Percentiles rank a stretch among this genome's conserved stretches.
Conservation (phyloP, 352 stramenopile genomes). For the Phytophthora pluvialis region DNA sequence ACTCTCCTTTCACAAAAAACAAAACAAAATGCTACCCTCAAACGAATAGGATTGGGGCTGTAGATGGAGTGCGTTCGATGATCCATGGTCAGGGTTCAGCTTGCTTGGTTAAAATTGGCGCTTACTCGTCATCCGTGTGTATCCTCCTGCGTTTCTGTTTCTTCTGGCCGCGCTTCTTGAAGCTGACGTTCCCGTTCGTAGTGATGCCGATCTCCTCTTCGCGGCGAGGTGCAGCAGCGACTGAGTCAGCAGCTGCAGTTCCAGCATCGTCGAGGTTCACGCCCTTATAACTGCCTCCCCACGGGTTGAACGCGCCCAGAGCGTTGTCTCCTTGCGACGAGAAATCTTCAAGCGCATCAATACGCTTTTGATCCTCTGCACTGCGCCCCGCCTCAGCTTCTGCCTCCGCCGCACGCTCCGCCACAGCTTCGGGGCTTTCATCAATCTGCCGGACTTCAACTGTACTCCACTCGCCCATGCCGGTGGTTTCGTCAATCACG, state of each 20-base stretch:
- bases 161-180: slow-evolving; percentile 77
- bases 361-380: slow-evolving; percentile 57
- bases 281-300: slow-evolving; percentile 85
- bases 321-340: slow-evolving; percentile 75
- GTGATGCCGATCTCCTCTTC: slow-evolving; percentile 66
- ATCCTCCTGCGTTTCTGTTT: slow-evolving; percentile 74
- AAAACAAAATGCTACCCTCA: slow-evolving; percentile 40
- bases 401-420: slow-evolving; percentile 50
- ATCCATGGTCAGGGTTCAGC: background rate
- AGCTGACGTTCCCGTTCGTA: slow-evolving; percentile 60
- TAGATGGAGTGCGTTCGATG: background rate
- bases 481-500: slow-evolving; percentile 71
- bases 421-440: slow-evolving; percentile 73
- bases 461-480: slow-evolving; percentile 85
- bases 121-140: slow-evolving; percentile 59
- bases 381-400: slow-evolving; percentile 45
- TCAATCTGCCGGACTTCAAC: slow-evolving; percentile 78
- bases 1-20: slow-evolving; percentile 21
- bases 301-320: slow-evolving; percentile 82
- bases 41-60: slow-evolving; percentile 24
- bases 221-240: slow-evolving; percentile 25
- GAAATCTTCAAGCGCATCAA: slow-evolving; percentile 72
- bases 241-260: slow-evolving; percentile 9
- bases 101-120: slow-evolving; percentile 8
- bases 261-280: slow-evolving; percentile 60